phyloP scores from a whole-genome alignment of 306 rosid species.

The Cucurbita ficifolia region DNA sequence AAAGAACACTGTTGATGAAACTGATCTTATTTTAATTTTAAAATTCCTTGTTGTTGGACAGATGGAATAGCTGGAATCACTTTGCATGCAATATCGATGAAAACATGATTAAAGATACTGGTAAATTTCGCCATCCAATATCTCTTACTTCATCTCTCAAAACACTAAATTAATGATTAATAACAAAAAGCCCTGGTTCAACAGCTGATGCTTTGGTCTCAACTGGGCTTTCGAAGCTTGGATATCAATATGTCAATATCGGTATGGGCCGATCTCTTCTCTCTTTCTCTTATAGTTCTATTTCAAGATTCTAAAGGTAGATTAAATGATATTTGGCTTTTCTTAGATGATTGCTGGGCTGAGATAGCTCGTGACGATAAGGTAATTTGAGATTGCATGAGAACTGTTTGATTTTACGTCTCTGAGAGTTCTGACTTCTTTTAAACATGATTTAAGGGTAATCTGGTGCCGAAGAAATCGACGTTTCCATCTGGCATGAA shows the following conservation, averaged over 20 bases:
- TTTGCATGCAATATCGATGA: slow-evolving; percentile 61
- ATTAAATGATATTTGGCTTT: neutral
- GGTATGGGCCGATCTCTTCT: slow-evolving; percentile 25
- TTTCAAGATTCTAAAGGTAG: neutral
- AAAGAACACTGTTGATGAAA: neutral
- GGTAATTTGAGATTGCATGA: slow-evolving; percentile 15
- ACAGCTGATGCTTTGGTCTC: slow-evolving; percentile 87
- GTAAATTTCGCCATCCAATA: slow-evolving; percentile 16
- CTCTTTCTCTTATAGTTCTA: neutral
- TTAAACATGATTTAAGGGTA: slow-evolving; percentile 28
- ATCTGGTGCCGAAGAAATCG: slow-evolving; percentile 58
- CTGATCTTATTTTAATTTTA: neutral
- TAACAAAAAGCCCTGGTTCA: neutral
- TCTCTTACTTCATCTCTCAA: neutral
- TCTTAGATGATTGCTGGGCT: slow-evolving; percentile 96
- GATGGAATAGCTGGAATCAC: slow-evolving; percentile 99
- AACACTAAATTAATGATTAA: neutral
- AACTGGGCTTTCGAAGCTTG: slow-evolving; percentile 79
- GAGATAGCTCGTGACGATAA: slow-evolving; percentile 52
- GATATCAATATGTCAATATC: slow-evolving; percentile 71
- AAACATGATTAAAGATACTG: slow-evolving; percentile 54
- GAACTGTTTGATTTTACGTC: neutral
- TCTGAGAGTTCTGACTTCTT: neutral
- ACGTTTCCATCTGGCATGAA: slow-evolving; percentile 89
- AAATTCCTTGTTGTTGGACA: slow-evolving; percentile 7